Percentiles rank a stretch among this genome's conserved stretches.
Evolutionary conservation across 1,139 yeast genomes (phyloP).

Genomic region (Yamadazyma conglobata): DNA sequence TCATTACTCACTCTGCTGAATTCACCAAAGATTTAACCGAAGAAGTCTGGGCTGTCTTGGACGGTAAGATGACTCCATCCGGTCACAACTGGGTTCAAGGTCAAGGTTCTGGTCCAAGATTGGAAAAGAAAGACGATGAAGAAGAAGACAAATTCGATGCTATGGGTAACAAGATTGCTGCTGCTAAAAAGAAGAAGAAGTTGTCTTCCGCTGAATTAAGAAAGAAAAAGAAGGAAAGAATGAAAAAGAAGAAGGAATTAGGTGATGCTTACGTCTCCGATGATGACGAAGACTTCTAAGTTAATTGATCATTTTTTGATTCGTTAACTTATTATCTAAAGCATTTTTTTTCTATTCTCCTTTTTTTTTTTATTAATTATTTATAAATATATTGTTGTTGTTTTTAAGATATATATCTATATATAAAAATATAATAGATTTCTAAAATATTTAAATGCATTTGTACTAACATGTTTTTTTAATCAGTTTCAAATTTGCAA

Average conservation of each 20-base stretch:
- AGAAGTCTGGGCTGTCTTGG: conserved; percentile 99
- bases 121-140: conserved; percentile 89
- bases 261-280: conserved; percentile 99
- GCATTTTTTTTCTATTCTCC: conserved; percentile 5
- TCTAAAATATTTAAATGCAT: conserved; percentile 4
- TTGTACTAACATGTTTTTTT: conserved; percentile 12
- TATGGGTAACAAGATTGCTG: conserved; percentile 98
- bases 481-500: too few relatives aligned
- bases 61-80: conserved; percentile 98
- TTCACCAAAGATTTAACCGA: conserved; percentile 98
- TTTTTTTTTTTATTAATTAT: conserved; percentile 11
- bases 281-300: conserved; percentile 64
- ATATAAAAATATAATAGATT: conserved; percentile 16
- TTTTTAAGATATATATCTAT: conserved; percentile 17
- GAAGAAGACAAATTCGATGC: conserved; percentile 99
- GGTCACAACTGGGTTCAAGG: conserved; percentile 99
- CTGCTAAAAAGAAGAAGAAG: conserved; percentile 95
- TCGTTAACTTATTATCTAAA: background rate
- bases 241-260: conserved; percentile 99
- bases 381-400: conserved; percentile 16
- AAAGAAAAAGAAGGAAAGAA: conserved; percentile 99
- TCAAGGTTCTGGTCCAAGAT: conserved; percentile 99
- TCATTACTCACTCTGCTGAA: conserved; percentile 99
- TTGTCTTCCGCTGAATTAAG: conserved; percentile 98
- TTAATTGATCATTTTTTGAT: conserved; percentile 2